Base-by-base conservation (phyloP, 257 asterid genomes). In the Misopates orontium region DNA sequence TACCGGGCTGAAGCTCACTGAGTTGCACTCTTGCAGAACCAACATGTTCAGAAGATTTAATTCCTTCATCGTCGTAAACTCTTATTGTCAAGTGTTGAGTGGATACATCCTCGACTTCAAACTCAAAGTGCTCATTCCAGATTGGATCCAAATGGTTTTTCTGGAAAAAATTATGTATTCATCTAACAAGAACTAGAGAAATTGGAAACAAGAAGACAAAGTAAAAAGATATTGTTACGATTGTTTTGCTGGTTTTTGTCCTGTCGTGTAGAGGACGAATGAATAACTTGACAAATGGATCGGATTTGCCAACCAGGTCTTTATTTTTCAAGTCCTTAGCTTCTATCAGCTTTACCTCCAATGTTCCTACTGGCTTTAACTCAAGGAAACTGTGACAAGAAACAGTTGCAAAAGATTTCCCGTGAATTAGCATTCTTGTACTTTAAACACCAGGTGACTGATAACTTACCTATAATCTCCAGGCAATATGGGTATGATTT, bases 341-440 rank as follows among this genome's bases (percentile, higher is more conserved):
- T 74, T 94, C 88, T 55, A 94, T 85, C 60, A 94, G 96, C 88
- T 94, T 94, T 85, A 94, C 97, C 63, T 90, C 95, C 79, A 94
- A 72, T 18, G 71, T 67, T 56, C 99, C 99, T 9, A 77, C 85
- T 1, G 95, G 81, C 84, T 81, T 94, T 32, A 81, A 80, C 64
- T 90, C 95, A 13, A 94, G 80, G 71, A 82, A 77, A 75, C 99
- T 92, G 70, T 32, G 42, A 9, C 42, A 36, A 36, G 10, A 36
- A 36, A 36, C 1, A 36, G 42, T 62, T 24, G 18, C 7, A 16
- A 8, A 12, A 66, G 8, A 56, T 39, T 28, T 19, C 24, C 55
- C 57, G 20, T 28, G 13, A 19, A 10, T 52, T 8, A 19, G 11
- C 24, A 63, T 14, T 3, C 39, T 23, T 16, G 18, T 2, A 45